phyloP scores from a whole-genome alignment of 345 rosid species.

The Aquilaria sinensis region DNA sequence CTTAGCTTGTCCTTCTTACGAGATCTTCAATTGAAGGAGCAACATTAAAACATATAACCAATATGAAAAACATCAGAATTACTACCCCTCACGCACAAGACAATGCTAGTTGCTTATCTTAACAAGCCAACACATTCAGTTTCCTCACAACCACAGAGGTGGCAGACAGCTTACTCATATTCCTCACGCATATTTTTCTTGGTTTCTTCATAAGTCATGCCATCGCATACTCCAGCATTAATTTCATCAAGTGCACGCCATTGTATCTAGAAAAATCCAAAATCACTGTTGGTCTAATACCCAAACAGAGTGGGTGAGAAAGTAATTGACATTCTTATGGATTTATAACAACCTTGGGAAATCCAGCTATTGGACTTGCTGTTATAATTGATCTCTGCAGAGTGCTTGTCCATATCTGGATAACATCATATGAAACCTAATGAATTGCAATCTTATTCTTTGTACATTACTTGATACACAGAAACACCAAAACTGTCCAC shows the following conservation, averaged over 20 bases:
- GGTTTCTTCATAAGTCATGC: constrained; percentile 96
- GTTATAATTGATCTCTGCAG: constrained; percentile 85
- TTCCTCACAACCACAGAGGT: constrained; percentile 4
- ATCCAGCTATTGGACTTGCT: constrained; percentile 82
- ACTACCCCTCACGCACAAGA: background rate
- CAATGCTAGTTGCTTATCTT: background rate
- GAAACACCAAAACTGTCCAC: background rate
- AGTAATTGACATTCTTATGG: background rate
- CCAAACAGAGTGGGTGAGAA: background rate
- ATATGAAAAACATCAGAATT: background rate
- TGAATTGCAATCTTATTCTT: constrained; percentile 3
- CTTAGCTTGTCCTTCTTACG: constrained; percentile 91
- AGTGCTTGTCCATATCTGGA: constrained; percentile 99
- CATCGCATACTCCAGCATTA: constrained; percentile 98
- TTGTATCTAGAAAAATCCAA: constrained; percentile 59
- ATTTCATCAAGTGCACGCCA: constrained; percentile 99
- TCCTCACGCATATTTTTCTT: constrained; percentile 96
- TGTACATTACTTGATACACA: background rate
- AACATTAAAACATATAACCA: background rate
- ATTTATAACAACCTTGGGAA: constrained; percentile 73
- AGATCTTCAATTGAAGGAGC: constrained; percentile 35
- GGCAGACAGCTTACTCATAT: constrained; percentile 59
- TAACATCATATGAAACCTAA: constrained; percentile 3
- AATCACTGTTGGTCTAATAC: background rate
- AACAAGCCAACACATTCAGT: background rate